A percentile compares a stretch with the other conserved stretches of the same genome.
phyloP scores from a whole-genome alignment of 2,329 filamentous ascomycete species.

The Cephalotrichum gorgonifer region DNA sequence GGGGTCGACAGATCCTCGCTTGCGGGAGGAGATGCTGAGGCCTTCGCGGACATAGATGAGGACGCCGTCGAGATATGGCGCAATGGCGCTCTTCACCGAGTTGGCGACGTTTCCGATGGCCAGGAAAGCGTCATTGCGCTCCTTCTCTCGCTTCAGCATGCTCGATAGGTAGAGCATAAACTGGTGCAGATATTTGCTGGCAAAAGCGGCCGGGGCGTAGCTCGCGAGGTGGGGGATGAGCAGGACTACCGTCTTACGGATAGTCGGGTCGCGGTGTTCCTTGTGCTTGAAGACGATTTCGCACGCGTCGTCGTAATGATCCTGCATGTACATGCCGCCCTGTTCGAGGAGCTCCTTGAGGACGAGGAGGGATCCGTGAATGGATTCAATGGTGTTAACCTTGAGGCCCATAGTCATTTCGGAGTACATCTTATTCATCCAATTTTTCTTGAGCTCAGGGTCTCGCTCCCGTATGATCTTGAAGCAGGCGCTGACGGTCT shows the following conservation, averaged over 20 bases:
- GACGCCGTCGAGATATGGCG: conserved; percentile 89
- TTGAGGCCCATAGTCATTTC: conserved; percentile 74
- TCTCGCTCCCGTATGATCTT: conserved; percentile 92
- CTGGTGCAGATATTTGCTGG: conserved; percentile 75
- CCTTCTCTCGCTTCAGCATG: conserved; percentile 90
- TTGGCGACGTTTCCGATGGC: conserved; percentile 95
- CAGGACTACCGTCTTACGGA: conserved; percentile 79
- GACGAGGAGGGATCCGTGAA: conserved; percentile 89
- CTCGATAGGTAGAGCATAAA: conserved; percentile 96
- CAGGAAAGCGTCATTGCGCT: conserved; percentile 86
- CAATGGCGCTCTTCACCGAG: conserved; percentile 89
- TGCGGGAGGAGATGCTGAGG: conserved; percentile 66
- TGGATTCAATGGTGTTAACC: conserved; percentile 70
- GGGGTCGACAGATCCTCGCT: conserved; percentile 56
- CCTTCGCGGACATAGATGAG: conserved; percentile 89
- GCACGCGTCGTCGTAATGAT: conserved; percentile 82
- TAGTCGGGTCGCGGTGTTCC: conserved; percentile 80
- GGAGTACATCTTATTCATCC: conserved; percentile 85
- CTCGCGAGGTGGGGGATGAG: conserved; percentile 88
- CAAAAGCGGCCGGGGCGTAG: conserved; percentile 87
- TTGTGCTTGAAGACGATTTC: conserved; percentile 89
- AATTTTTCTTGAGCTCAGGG: conserved; percentile 72
- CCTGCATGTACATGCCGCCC: conserved; percentile 98
- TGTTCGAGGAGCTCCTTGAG: conserved; percentile 88
- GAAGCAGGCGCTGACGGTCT: conserved; percentile 91